These are phyloP conservation scores for Pyrenochaeta sp. DNA, from an alignment of 2,329 filamentous ascomycete species.

Conservation along the genomic window DNA sequence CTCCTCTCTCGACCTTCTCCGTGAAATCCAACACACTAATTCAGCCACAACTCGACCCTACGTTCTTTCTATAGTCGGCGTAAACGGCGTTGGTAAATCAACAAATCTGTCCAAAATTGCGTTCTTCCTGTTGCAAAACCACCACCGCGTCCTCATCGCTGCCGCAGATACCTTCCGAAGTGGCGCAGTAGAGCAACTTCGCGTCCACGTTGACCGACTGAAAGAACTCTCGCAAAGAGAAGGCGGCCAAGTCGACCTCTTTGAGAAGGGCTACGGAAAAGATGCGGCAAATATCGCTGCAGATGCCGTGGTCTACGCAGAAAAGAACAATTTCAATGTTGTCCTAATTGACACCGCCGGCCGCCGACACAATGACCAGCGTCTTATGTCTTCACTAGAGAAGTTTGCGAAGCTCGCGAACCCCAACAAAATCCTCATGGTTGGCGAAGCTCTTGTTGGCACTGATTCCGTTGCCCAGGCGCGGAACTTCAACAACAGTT, in stretches of 20 bases:
- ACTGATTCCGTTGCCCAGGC: constrained; percentile 96
- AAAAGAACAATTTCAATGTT: constrained; percentile 82
- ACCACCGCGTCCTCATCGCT: constrained; percentile 92
- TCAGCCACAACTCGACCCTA: constrained; percentile 78
- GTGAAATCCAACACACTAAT: constrained; percentile 81
- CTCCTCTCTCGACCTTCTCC: constrained; percentile 90
- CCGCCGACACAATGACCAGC: constrained; percentile 91
- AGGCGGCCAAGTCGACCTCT: constrained; percentile 82
- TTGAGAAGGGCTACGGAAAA: constrained; percentile 97
- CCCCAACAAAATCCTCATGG: constrained; percentile 99
- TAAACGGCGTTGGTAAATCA: constrained; percentile 98
- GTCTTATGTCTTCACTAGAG: constrained; percentile 94
- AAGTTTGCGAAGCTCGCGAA: constrained; percentile 97
- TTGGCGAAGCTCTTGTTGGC: constrained; percentile 89
- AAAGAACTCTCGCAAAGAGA: constrained; percentile 88
- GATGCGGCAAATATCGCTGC: constrained; percentile 95
- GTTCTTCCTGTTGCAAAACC: constrained; percentile 97
- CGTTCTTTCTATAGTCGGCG: constrained; percentile 96
- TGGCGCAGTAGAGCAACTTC: constrained; percentile 94
- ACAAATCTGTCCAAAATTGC: constrained; percentile 98
- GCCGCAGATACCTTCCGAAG: constrained; percentile 97
- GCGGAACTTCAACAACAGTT: constrained; percentile 92
- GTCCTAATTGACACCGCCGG: constrained; percentile 97
- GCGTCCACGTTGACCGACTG: constrained; percentile 92
- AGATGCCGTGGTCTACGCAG: constrained; percentile 85